These are phyloP conservation scores for Lenwebbia sp. DNA, from an alignment of 345 rosid genomes.

Conservation along the genomic window DNA sequence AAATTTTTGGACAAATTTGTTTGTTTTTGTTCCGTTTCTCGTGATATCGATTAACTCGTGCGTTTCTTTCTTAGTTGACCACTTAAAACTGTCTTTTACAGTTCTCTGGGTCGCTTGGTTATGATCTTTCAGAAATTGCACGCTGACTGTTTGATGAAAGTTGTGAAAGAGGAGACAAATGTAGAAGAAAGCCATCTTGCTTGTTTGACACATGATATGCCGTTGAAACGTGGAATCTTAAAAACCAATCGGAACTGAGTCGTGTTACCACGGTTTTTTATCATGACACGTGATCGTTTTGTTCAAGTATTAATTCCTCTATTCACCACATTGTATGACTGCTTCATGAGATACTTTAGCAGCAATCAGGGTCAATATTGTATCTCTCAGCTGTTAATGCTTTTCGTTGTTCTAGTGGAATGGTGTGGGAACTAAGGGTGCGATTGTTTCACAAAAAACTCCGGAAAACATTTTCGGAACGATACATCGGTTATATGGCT, in stretches of 20 bases:
- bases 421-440: not conserved
- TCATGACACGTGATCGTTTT: not conserved
- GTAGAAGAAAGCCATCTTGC: not conserved
- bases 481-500: not conserved
- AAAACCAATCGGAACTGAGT: not conserved
- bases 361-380: not conserved
- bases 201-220: not conserved
- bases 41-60: not conserved
- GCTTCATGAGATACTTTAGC: not conserved
- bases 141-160: not conserved
- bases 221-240: not conserved
- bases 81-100: not conserved
- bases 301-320: not conserved
- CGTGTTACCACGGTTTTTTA: not conserved
- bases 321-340: not conserved
- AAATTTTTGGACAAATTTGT: not conserved
- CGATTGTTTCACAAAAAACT: not conserved
- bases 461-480: not conserved
- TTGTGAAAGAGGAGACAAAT: not conserved
- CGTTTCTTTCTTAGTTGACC: not conserved
- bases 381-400: not conserved
- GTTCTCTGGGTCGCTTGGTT: not conserved
- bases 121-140: not conserved
- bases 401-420: not conserved
- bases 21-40: not conserved